A percentile compares a stretch with the other conserved stretches of the same genome.
These are phyloP conservation scores for Lolium multiflorum DNA, from an alignment of 176 grass and related monocot species.

Conservation along the genomic window DNA sequence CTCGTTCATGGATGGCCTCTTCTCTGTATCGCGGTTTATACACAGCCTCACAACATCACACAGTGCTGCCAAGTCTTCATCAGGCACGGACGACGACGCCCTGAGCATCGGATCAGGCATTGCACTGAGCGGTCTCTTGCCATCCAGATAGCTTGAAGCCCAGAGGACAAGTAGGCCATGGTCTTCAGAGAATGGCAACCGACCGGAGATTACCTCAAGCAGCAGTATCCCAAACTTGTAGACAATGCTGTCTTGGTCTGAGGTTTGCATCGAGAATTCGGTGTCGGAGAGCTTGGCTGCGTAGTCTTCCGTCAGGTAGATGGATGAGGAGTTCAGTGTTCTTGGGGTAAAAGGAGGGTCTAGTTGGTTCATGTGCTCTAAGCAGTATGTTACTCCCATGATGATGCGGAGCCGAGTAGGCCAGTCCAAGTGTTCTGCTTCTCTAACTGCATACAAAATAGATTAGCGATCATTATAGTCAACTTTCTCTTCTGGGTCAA, in stretches of 20 bases:
- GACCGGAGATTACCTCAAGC: slow-evolving; percentile 85
- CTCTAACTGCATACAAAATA: slow-evolving; percentile 63
- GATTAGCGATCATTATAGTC: not conserved
- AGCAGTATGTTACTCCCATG: slow-evolving; percentile 79
- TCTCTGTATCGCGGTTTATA: slow-evolving; percentile 39
- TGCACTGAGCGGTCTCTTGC: slow-evolving; percentile 53
- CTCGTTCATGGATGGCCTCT: slow-evolving; percentile 55
- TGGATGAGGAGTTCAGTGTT: slow-evolving; percentile 70
- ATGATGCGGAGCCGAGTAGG: slow-evolving; percentile 63
- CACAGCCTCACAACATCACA: slow-evolving; percentile 64
- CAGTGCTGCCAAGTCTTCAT: slow-evolving; percentile 49
- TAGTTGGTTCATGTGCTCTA: slow-evolving; percentile 67
- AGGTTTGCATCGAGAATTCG: slow-evolving; percentile 39
- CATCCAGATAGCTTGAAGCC: slow-evolving; percentile 84
- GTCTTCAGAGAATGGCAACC: slow-evolving; percentile 72
- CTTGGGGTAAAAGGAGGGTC: slow-evolving; percentile 49
- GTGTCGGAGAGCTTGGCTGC: slow-evolving; percentile 82
- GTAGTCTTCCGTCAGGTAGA: slow-evolving; percentile 88
- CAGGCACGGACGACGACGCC: slow-evolving; percentile 52
- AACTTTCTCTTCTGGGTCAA: not conserved
- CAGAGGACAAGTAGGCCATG: slow-evolving; percentile 76
- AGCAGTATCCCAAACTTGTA: slow-evolving; percentile 83
- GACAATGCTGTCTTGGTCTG: slow-evolving; percentile 49
- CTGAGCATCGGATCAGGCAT: slow-evolving; percentile 77
- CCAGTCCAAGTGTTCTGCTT: slow-evolving; percentile 86